phyloP scores from a whole-genome alignment of 179 eudicot genomes.

The Actinidia chinensis region DNA sequence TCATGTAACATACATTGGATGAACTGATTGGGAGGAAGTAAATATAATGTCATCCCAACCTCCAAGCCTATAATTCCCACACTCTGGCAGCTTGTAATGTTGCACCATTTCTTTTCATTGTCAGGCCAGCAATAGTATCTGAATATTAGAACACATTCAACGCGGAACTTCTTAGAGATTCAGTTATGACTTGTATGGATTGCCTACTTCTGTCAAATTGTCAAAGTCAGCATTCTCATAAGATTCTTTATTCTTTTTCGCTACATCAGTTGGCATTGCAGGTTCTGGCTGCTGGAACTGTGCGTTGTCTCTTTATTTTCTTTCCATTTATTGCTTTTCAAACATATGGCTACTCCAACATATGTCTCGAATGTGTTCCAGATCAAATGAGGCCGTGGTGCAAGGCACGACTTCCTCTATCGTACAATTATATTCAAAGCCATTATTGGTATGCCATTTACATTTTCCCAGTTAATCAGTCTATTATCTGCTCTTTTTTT shows the following conservation, averaged over 20 bases:
- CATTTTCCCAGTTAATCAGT: background rate
- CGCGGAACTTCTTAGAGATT: background rate
- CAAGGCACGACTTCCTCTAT: slow-evolving; percentile 69
- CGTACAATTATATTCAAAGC: slow-evolving; percentile 85
- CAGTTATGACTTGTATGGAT: background rate
- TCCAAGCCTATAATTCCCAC: background rate
- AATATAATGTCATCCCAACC: background rate
- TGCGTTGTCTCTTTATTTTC: slow-evolving; percentile 55
- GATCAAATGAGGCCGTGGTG: slow-evolving; percentile 88
- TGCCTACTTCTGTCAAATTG: slow-evolving; percentile 1
- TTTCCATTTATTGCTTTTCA: slow-evolving; percentile 79
- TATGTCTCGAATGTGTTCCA: slow-evolving; percentile 51
- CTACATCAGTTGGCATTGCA: slow-evolving; percentile 50
- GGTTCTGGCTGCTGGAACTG: slow-evolving; percentile 56
- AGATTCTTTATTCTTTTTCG: background rate
- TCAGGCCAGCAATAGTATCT: background rate
- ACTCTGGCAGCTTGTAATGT: background rate
- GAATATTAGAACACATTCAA: background rate
- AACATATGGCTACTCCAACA: slow-evolving; percentile 79
- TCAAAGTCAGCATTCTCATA: background rate
- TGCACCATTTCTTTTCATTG: background rate
- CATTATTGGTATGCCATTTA: slow-evolving; percentile 72
- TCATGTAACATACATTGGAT: background rate
- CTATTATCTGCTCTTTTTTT: background rate
- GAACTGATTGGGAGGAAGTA: slow-evolving; percentile 1